Percentiles rank a stretch among this genome's conserved stretches.
Conservation (phyloP, 345 rosid species). For the Sapria himalayana region DNA sequence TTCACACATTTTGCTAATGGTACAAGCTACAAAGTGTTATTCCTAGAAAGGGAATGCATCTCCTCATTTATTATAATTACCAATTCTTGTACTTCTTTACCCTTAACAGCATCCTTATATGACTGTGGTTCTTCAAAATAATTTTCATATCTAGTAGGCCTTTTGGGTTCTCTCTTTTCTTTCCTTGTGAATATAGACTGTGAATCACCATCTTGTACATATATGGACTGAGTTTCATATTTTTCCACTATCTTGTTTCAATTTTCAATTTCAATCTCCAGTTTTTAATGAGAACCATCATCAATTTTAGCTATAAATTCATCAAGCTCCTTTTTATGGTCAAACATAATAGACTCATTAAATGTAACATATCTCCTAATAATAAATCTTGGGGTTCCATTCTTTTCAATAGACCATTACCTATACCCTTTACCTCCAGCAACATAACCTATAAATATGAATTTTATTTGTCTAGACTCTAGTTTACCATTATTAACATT, state of each 20-base stretch:
- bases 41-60: no score
- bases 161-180: background rate
- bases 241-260: background rate
- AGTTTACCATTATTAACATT: background rate
- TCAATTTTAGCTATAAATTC: background rate
- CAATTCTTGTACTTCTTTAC: no score
- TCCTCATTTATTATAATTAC: no score
- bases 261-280: background rate
- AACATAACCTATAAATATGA: no score
- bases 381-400: background rate
- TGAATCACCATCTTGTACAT: background rate
- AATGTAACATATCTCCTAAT: slow-evolving; percentile 1
- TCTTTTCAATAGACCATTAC: background rate
- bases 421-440: background rate
- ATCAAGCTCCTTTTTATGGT: background rate
- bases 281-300: background rate
- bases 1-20: no score
- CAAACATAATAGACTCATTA: background rate
- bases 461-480: background rate
- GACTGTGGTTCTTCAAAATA: background rate
- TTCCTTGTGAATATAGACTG: background rate
- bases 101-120: no score
- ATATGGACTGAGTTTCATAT: background rate
- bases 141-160: background rate
- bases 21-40: no score